Evolutionary conservation across 352 stramenopile genomes (phyloP).

Genomic region (Phytophthora megakarya): DNA sequence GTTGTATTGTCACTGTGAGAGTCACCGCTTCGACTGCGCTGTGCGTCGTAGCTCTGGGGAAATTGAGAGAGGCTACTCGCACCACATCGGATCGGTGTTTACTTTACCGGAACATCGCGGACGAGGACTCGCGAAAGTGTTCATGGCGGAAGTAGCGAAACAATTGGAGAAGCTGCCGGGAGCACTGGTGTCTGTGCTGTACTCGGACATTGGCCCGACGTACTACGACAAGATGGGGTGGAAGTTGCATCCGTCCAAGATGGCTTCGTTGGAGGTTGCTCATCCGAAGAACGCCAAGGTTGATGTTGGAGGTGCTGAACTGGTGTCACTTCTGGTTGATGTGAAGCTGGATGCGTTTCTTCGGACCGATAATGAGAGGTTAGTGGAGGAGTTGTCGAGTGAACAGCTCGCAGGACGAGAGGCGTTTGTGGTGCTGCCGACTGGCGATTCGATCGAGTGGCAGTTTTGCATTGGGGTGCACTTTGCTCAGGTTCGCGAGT

Average conservation of each 20-base stretch:
- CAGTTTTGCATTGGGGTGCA: slow-evolving; percentile 63
- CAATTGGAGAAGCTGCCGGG: slow-evolving; percentile 35
- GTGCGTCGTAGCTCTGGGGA: slow-evolving; percentile 39
- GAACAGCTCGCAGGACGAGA: slow-evolving; percentile 33
- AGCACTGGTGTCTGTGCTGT: slow-evolving; percentile 54
- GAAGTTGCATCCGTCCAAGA: slow-evolving; percentile 51
- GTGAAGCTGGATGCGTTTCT: slow-evolving; percentile 47
- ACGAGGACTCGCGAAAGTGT: slow-evolving; percentile 54
- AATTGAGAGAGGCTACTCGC: slow-evolving; percentile 49
- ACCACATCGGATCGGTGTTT: slow-evolving; percentile 74
- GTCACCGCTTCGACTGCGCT: slow-evolving; percentile 57
- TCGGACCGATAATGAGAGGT: slow-evolving; percentile 39
- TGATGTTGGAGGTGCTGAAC: neutral
- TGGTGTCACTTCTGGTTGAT: slow-evolving; percentile 40
- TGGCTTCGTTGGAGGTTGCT: slow-evolving; percentile 39
- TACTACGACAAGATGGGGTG: slow-evolving; percentile 71
- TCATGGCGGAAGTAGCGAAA: slow-evolving; percentile 45
- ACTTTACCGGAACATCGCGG: slow-evolving; percentile 54
- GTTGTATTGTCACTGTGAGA: slow-evolving; percentile 65
- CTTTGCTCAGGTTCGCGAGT: slow-evolving; percentile 45
- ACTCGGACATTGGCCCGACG: slow-evolving; percentile 70
- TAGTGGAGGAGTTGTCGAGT: slow-evolving; percentile 39
- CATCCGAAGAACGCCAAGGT: slow-evolving; percentile 13
- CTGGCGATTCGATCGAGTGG: slow-evolving; percentile 68
- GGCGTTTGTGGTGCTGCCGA: slow-evolving; percentile 51